Evolutionary conservation across 352 stramenopile species (phyloP), one percentile per base, ranked within the genome.

Genomic region (Phytopythium ostracodes): DNA sequence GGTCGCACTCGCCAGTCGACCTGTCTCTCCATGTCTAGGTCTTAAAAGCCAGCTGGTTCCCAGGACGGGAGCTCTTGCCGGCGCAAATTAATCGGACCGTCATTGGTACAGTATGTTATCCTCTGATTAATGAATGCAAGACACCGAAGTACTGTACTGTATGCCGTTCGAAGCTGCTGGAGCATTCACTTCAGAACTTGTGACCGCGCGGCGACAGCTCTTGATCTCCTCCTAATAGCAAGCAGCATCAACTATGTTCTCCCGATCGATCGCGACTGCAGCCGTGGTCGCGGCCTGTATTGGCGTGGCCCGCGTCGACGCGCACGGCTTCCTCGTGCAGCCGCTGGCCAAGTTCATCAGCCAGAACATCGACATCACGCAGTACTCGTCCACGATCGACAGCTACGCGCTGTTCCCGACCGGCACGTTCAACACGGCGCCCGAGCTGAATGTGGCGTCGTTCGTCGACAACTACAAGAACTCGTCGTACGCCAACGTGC

Each of bases 401-500:
- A 72, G 68, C 60, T 43, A 77, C 27, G 67, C 67, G 25, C 43
- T 73, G 17, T 81, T 79, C 61, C 66, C 70, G 5, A 66, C 51
- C 42, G 63, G 64, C 42, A 69, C 65, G 36, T 78, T 81, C 63
- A 77, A 68, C 56, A 74, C 66, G 11, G 60, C 62, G 50, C 65
- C 65, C 2, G 49, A 31, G 4, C 47, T 66, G 43, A 84, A 84
- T 49, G 46, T 79, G 20, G 58, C 54, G 60, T 70, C 65, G 1
- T 84, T 80, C 56, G 35, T 71, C n/a, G 67, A 75, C 31, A 65
- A 71, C 57, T 80, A 62, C 54, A 66, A 76, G 40, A 80, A 77
- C 36, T 74, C 74, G 49, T 59, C 63, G 50, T 79, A 81, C 63
- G 70, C 71, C 63, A 78, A 59, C 40, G 22, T 84, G 3, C 72